Evolutionary conservation across 2,329 filamentous ascomycete species (phyloP).

Genomic region (Hypoxylon sp.): DNA sequence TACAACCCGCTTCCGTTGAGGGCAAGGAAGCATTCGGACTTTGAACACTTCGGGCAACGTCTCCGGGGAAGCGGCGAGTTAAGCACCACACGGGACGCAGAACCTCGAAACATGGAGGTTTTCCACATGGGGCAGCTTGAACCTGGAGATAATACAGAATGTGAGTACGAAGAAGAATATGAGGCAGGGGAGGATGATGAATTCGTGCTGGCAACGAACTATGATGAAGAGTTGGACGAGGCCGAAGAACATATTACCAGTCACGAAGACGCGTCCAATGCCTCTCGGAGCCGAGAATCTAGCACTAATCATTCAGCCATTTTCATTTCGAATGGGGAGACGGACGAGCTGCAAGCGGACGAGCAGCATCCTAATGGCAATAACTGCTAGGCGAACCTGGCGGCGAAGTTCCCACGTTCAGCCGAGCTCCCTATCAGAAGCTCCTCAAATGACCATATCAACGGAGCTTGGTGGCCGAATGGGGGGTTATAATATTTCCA

Average conservation of each 20-base stretch:
- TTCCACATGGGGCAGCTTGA: not conserved
- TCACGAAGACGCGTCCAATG: not conserved
- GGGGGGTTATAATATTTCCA: not conserved
- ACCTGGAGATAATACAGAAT: constrained; percentile 4
- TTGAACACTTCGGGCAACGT: constrained; percentile 47
- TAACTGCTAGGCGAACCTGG: not conserved
- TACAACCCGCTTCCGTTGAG: constrained; percentile 16
- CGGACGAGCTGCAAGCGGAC: not conserved
- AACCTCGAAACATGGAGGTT: not conserved
- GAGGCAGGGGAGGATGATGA: constrained; percentile 26
- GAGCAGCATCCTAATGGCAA: not conserved
- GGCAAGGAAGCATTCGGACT: constrained; percentile 44
- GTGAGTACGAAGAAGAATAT: constrained; percentile 23
- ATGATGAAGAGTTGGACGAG: not conserved
- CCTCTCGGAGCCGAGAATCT: constrained; percentile 2
- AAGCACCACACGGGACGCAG: not conserved
- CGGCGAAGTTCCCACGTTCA: not conserved
- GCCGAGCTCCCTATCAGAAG: not conserved
- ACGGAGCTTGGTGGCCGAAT: not conserved
- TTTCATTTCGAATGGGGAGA: not conserved
- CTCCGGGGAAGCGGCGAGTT: not conserved
- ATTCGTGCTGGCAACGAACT: not conserved
- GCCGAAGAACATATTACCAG: constrained; percentile 2
- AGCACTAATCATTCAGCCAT: constrained; percentile 12
- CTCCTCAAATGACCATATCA: not conserved